A percentile compares a stretch with the other conserved stretches of the same genome.
Evolutionary conservation across 345 rosid genomes (phyloP).

Genomic region (Arabis alpina): DNA sequence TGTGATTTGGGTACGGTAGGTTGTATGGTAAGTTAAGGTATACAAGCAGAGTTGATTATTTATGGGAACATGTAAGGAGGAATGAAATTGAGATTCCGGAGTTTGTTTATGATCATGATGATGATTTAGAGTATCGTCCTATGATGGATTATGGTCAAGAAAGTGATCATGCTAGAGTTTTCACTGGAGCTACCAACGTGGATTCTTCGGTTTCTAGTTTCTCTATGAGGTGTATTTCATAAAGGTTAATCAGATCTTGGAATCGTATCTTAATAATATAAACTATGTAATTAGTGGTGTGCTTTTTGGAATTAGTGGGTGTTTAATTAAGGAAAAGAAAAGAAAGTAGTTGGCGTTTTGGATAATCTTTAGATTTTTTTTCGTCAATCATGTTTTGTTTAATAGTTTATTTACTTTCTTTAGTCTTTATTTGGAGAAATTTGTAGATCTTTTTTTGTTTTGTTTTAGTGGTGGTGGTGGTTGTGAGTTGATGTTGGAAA

Average conservation of each 20-base stretch:
- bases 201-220: conserved; percentile 57
- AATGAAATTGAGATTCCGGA: conserved; percentile 74
- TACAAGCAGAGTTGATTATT: conserved; percentile 65
- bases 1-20: conserved; percentile 50
- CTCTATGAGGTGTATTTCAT: conserved; percentile 73
- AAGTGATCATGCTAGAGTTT: conserved; percentile 66
- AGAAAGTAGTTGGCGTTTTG: conserved; percentile 33
- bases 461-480: conserved; percentile 18
- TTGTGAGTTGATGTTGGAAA: conserved; percentile 5
- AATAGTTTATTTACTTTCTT: background rate
- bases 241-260: conserved; percentile 31
- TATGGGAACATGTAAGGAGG: conserved; percentile 81
- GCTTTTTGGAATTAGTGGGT: conserved; percentile 12
- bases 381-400: background rate
- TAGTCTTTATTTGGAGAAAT: conserved; percentile 13
- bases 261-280: conserved; percentile 17
- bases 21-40: conserved; percentile 71
- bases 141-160: conserved; percentile 81
- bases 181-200: conserved; percentile 47
- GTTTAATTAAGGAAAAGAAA: conserved; percentile 27
- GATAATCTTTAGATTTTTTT: conserved; percentile 22
- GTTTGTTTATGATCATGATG: conserved; percentile 75
- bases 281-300: too few species aligned
- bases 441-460: conserved; percentile 13
- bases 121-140: conserved; percentile 73